Evolutionary conservation across 495 filamentous ascomycete genomes (phyloP), one percentile per base, ranked within the genome.

Genomic region (Podospora anserina): DNA sequence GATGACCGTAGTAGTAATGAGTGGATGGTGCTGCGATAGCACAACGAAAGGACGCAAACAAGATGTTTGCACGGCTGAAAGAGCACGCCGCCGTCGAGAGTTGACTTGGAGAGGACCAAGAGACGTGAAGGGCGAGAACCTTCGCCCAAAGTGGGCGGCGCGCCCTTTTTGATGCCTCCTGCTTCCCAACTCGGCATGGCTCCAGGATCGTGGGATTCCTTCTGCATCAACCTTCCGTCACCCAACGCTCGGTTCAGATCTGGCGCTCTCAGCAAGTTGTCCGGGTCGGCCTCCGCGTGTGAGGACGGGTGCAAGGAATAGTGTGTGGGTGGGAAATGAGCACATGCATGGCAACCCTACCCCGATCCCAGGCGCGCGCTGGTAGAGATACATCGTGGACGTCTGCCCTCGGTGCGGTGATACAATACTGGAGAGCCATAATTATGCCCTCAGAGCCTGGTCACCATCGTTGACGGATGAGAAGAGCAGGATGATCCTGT

Each of bases 1-100:
- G 49, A n/a, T 19, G 61, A 32, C 61, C 61, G 27, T 39, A 39
- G 61, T 20, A 49, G 32, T 63, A 49, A 63, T n/a, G 32, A 63
- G 61, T 44, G 61, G n/a, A 34, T 5, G 28, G 34, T 63, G 70
- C 64, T 75, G 73, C 67, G 60, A 68, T 60, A 69, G 72, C 71
- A 68, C 72, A 81, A 81, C 64, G 81, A 82, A 76, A 78, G 81
- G 79, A 82, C 81, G 81, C 79, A 82, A 79, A 81, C 81, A 72
- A 76, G 73, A 74, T 59, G 78, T 77, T 70, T 79, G 77, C 79
- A 70, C 77, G 75, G 77, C 77, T 75, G 69, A 71, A 77, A 69
- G 30, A 71, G 65, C 72, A 76, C 70, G 78, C 74, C 78, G 77
- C 73, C 72, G 54, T 79, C 44, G 76, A 65, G 73, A 75, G 72